These are phyloP conservation scores for Colletotrichum melonis DNA, from an alignment of 2,329 filamentous ascomycete genomes.

Conservation along the genomic window DNA sequence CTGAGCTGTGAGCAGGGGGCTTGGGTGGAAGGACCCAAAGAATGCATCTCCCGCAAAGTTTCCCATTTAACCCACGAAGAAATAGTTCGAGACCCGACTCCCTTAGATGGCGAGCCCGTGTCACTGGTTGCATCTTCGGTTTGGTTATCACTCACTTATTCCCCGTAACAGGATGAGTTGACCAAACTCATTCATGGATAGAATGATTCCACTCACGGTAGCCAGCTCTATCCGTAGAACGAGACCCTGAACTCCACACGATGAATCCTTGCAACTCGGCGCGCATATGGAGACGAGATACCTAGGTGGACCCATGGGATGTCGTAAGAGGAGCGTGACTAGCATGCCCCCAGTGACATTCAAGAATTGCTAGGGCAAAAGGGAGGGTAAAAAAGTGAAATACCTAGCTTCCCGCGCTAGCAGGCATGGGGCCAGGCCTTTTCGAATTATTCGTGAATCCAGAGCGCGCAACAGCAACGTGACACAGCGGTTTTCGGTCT, in stretches of 20 bases:
- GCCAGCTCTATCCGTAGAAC: not conserved
- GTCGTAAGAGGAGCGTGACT: not conserved
- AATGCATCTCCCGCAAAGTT: too few species aligned
- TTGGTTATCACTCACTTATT: not conserved
- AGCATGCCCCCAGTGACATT: constrained; percentile 3
- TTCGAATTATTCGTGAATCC: too few species aligned
- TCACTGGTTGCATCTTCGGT: not conserved
- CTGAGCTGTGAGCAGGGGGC: too few species aligned
- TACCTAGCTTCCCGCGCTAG: not conserved
- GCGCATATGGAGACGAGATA: not conserved
- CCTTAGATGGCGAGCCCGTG: not conserved
- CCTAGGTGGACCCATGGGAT: not conserved
- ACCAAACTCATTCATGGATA: not conserved
- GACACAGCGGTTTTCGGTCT: not conserved
- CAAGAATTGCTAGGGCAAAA: constrained; percentile 1
- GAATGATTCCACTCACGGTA: not conserved
- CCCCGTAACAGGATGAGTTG: constrained; percentile 4
- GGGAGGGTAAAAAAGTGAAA: not conserved
- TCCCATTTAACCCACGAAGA: too few species aligned
- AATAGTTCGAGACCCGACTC: too few species aligned
- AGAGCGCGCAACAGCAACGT: too few species aligned
- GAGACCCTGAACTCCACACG: not conserved
- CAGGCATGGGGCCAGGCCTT: too few species aligned
- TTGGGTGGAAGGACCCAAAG: too few species aligned
- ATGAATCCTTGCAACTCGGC: not conserved